Evolutionary conservation across 1,284 basidiomycete species (phyloP).

Genomic region (Trametes versicolor): DNA sequence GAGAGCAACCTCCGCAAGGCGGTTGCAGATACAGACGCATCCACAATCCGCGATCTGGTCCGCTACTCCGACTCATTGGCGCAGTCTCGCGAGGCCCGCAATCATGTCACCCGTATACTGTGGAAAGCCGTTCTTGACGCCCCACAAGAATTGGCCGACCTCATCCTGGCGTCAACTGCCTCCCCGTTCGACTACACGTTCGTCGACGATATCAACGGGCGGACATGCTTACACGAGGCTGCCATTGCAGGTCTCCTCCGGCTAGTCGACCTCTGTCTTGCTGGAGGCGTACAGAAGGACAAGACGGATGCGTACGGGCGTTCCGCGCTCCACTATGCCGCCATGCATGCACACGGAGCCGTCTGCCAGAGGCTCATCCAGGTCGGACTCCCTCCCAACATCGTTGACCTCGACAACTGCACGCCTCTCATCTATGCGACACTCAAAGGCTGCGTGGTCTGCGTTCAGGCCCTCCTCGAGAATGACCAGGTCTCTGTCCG

Average conservation of each 20-base stretch:
- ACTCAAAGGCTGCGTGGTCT: slow-evolving; percentile 85
- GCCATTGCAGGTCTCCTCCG: slow-evolving; percentile 85
- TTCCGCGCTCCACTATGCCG: slow-evolving; percentile 94
- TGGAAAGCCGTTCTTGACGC: slow-evolving; percentile 93
- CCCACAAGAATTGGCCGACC: slow-evolving; percentile 73
- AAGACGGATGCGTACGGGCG: slow-evolving; percentile 92
- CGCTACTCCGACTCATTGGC: slow-evolving; percentile 74
- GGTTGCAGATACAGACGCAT: slow-evolving; percentile 66
- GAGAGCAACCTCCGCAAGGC: slow-evolving; percentile 88
- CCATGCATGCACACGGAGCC: slow-evolving; percentile 88
- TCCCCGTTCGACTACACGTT: slow-evolving; percentile 89
- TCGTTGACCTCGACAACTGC: slow-evolving; percentile 93
- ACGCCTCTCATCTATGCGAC: slow-evolving; percentile 95
- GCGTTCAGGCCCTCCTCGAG: slow-evolving; percentile 82
- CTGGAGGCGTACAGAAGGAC: slow-evolving; percentile 73
- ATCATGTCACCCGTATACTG: slow-evolving; percentile 84
- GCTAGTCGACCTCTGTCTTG: slow-evolving; percentile 87
- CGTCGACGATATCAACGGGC: slow-evolving; percentile 96
- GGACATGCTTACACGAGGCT: slow-evolving; percentile 95
- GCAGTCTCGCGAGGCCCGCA: slow-evolving; percentile 64
- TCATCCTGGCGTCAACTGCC: slow-evolving; percentile 76
- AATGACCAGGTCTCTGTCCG: slow-evolving; percentile 70
- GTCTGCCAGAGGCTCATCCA: slow-evolving; percentile 85
- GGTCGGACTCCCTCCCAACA: slow-evolving; percentile 71
- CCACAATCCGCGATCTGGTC: slow-evolving; percentile 75